Conservation (phyloP, 192 early-diverging fungal species). For the Gryganskiella cystojenkinii region DNA sequence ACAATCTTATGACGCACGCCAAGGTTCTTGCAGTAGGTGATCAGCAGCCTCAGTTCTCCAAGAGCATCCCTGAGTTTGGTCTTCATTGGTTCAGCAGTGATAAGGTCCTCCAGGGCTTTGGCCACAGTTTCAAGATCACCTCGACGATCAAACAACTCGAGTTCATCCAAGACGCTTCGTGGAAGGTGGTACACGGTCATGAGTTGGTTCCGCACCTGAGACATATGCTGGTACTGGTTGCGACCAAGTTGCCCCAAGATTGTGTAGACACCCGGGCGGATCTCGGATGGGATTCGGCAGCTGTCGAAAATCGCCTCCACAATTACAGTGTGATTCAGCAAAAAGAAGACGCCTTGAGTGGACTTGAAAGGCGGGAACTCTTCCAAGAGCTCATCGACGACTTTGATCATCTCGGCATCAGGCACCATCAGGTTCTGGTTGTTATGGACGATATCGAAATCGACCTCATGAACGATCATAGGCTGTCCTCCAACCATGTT, state of each 20-base stretch:
- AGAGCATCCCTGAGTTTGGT: constrained; percentile 54
- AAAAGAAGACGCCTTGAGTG: constrained; percentile 63
- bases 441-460: constrained; percentile 91
- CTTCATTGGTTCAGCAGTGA: constrained; percentile 52
- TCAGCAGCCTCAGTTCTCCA: constrained; percentile 46
- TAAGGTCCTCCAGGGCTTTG: constrained; percentile 56
- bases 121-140: constrained; percentile 63
- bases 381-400: constrained; percentile 78
- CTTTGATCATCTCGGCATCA: constrained; percentile 91
- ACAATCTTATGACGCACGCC: constrained; percentile 63
- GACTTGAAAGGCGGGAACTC: constrained; percentile 74
- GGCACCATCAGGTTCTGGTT: constrained; percentile 73
- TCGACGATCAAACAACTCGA: constrained; percentile 70
- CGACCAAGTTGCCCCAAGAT: constrained; percentile 71
- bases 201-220: constrained; percentile 70
- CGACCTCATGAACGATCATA: constrained; percentile 77
- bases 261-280: constrained; percentile 64
- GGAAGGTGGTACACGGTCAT: constrained; percentile 68
- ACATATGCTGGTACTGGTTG: constrained; percentile 57
- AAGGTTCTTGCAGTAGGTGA: constrained; percentile 55
- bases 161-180: constrained; percentile 69
- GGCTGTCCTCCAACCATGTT: constrained; percentile 91
- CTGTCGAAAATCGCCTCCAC: constrained; percentile 80
- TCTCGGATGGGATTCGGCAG: constrained; percentile 71
- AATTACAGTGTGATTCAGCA: constrained; percentile 81